These are phyloP conservation scores for Agroathelia rolfsii DNA, from an alignment of 1,284 basidiomycete species.

Conservation along the genomic window DNA sequence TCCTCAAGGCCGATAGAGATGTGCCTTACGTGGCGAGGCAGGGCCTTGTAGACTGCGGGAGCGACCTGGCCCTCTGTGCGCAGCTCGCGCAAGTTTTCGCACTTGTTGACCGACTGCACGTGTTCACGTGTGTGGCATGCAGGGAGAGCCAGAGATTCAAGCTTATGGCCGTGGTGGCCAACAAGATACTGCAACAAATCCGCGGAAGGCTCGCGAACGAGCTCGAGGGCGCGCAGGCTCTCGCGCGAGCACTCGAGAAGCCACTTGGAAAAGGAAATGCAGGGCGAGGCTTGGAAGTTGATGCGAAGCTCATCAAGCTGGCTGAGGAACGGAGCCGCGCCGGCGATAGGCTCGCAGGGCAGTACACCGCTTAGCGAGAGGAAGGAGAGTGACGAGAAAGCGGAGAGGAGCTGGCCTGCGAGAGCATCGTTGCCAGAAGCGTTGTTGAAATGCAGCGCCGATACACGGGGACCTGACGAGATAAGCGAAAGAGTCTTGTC, in stretches of 20 bases:
- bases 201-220: slow-evolving; percentile 45
- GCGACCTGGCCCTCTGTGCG: slow-evolving; percentile 39
- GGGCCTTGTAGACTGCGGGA: slow-evolving; percentile 34
- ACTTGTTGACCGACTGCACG: slow-evolving; percentile 34
- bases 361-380: slow-evolving; percentile 49
- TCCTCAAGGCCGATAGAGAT: slow-evolving; percentile 48
- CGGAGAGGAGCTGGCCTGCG: slow-evolving; percentile 49
- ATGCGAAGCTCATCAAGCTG: slow-evolving; percentile 42
- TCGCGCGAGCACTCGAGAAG: slow-evolving; percentile 46
- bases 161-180: slow-evolving; percentile 31
- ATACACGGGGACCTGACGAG: slow-evolving; percentile 42
- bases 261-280: slow-evolving; percentile 54
- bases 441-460: slow-evolving; percentile 51
- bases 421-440: slow-evolving; percentile 54
- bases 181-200: slow-evolving; percentile 44
- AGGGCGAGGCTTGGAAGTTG: slow-evolving; percentile 50
- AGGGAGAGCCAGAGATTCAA: slow-evolving; percentile 48
- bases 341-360: slow-evolving; percentile 30
- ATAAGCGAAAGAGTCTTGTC: slow-evolving; percentile 40
- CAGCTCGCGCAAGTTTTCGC: slow-evolving; percentile 39
- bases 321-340: slow-evolving; percentile 33
- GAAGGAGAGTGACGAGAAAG: slow-evolving; percentile 45
- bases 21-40: slow-evolving; percentile 40
- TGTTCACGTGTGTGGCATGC: slow-evolving; percentile 38
- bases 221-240: slow-evolving; percentile 40